These are phyloP conservation scores for Acanthamoeba polyphaga DNA, from an alignment of 208 protist genomes.

Conservation along the genomic window DNA sequence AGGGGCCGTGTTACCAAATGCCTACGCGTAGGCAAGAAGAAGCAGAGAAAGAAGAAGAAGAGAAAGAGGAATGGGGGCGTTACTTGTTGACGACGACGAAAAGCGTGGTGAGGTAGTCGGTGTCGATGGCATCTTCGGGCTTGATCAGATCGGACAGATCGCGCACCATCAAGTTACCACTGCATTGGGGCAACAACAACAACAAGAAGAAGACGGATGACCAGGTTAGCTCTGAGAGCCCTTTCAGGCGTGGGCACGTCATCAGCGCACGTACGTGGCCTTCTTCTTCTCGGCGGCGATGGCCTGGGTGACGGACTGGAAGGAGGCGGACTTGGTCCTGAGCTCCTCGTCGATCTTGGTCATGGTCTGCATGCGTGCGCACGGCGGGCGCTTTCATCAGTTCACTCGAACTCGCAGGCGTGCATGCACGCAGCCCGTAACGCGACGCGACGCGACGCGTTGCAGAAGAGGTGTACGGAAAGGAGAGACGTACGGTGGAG, in stretches of 20 bases:
- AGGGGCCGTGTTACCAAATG: not conserved
- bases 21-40: not conserved
- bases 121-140: constrained; percentile 79
- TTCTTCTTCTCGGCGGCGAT: constrained; percentile 84
- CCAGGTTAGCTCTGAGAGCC: not conserved
- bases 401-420: too few species aligned
- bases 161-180: constrained; percentile 84
- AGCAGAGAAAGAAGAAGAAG: not conserved
- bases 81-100: constrained; percentile 86
- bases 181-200: not conserved
- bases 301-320: constrained; percentile 68
- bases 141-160: constrained; percentile 80
- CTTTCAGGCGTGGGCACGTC: not conserved
- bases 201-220: not conserved
- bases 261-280: constrained; percentile 48
- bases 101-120: constrained; percentile 87
- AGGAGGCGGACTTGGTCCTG: constrained; percentile 77
- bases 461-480: not conserved
- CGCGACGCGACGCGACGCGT: not conserved
- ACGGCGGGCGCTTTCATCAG: too few species aligned
- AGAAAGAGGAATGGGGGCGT: not conserved
- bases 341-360: constrained; percentile 88
- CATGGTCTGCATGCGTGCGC: constrained; percentile 40
- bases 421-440: not conserved
- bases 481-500: constrained; percentile 18